phyloP scores from a whole-genome alignment of 768 basidiomycete genomes.

The Boletus insuetus region DNA sequence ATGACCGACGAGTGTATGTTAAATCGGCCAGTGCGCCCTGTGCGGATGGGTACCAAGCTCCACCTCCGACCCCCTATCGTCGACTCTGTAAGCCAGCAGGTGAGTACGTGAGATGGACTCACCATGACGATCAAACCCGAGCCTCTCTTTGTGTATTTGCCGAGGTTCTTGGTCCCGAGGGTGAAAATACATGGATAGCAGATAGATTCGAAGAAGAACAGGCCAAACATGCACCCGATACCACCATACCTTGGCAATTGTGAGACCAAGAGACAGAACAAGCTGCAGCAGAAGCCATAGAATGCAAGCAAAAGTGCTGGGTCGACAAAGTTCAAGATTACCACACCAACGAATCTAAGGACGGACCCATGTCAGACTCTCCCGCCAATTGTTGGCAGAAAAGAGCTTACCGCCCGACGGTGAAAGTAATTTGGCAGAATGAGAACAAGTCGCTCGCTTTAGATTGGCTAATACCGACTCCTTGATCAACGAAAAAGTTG shows the following conservation, averaged over 20 bases:
- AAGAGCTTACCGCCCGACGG: conserved; percentile 48
- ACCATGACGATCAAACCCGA: conserved; percentile 67
- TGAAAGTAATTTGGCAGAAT: conserved; percentile 69
- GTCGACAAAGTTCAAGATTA: conserved; percentile 59
- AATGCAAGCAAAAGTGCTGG: conserved; percentile 58
- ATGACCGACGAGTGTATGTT: conserved; percentile 49
- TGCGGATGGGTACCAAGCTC: conserved; percentile 67
- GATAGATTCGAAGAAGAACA: conserved; percentile 78
- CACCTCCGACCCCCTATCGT: conserved; percentile 55
- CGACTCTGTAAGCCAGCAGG: background rate
- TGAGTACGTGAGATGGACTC: background rate
- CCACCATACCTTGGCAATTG: conserved; percentile 51
- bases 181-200: conserved; percentile 72
- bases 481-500: conserved; percentile 67
- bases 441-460: conserved; percentile 65
- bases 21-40: conserved; percentile 55
- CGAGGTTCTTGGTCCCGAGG: conserved; percentile 61
- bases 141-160: conserved; percentile 56
- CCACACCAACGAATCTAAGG: conserved; percentile 57
- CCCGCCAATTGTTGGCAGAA: background rate
- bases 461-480: conserved; percentile 48
- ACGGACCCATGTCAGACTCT: conserved; percentile 13
- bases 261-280: conserved; percentile 52
- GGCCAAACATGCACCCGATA: conserved; percentile 56
- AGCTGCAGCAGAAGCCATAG: conserved; percentile 50